These are phyloP conservation scores for Gossypium herbaceum DNA, from an alignment of 345 rosid genomes.

Conservation along the genomic window DNA sequence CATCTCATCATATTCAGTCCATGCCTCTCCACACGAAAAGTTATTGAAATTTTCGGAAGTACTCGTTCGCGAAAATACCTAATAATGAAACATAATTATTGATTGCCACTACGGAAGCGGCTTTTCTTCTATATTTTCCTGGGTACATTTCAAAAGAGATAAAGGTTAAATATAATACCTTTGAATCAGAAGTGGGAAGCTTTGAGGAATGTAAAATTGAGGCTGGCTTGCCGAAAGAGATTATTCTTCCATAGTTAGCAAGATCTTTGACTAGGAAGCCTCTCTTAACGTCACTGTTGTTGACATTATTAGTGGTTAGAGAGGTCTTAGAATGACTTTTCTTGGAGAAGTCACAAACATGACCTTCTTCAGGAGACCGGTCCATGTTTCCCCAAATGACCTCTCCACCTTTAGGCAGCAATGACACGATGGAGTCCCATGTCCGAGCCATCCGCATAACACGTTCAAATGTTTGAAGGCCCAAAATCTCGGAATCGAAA, in stretches of 20 bases:
- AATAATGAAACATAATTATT: slow-evolving; percentile 3
- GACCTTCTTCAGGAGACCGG: slow-evolving; percentile 55
- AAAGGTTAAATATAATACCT: slow-evolving; percentile 29
- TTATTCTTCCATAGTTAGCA: slow-evolving; percentile 54
- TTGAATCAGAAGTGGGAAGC: slow-evolving; percentile 31
- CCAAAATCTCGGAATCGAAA: slow-evolving; percentile 45
- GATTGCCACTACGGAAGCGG: neutral
- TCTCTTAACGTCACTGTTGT: slow-evolving; percentile 26
- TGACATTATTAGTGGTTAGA: slow-evolving; percentile 24
- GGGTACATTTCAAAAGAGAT: neutral
- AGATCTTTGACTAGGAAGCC: slow-evolving; percentile 35
- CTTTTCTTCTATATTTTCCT: neutral
- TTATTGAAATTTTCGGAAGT: slow-evolving; percentile 12
- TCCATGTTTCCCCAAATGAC: slow-evolving; percentile 67
- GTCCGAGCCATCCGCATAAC: slow-evolving; percentile 57
- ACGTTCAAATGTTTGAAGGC: slow-evolving; percentile 58
- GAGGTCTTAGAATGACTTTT: slow-evolving; percentile 24
- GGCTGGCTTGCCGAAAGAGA: slow-evolving; percentile 57
- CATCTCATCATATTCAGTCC: slow-evolving; percentile 66
- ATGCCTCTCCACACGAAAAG: slow-evolving; percentile 39
- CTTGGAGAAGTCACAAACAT: slow-evolving; percentile 34
- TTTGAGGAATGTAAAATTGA: slow-evolving; percentile 42
- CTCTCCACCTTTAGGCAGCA: slow-evolving; percentile 83
- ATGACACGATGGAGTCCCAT: slow-evolving; percentile 64
- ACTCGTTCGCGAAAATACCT: slow-evolving; percentile 26